Evolutionary conservation across 352 stramenopile genomes (phyloP).

Genomic region (Pythium diclinum): DNA sequence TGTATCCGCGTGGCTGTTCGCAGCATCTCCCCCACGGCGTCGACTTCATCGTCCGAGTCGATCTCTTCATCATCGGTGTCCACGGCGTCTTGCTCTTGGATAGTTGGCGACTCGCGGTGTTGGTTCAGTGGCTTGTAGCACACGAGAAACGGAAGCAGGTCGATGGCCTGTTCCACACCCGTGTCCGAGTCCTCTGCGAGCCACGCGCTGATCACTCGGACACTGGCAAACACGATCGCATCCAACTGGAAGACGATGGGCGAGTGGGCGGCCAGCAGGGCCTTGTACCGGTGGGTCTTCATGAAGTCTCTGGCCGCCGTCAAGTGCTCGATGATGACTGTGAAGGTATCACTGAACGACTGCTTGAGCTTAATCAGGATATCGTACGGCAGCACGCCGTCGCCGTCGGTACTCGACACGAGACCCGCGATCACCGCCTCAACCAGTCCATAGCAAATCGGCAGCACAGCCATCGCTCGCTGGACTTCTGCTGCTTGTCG

Average conservation of each 20-base stretch:
- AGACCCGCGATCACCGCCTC: constrained; percentile 69
- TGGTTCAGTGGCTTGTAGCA: constrained; percentile 55
- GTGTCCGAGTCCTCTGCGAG: constrained; percentile 83
- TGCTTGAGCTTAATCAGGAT: constrained; percentile 73
- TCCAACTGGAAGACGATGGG: constrained; percentile 53
- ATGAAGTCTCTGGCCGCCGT: constrained; percentile 66
- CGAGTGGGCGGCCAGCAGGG: constrained; percentile 36
- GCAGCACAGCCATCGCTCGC: constrained; percentile 56
- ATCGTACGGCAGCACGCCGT: constrained; percentile 57
- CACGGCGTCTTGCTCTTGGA: background rate
- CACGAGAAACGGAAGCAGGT: constrained; percentile 77
- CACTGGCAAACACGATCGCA: constrained; percentile 70
- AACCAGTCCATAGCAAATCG: constrained; percentile 74
- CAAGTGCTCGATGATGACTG: constrained; percentile 68
- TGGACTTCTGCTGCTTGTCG: constrained; percentile 52
- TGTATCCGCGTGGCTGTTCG: constrained; percentile 35
- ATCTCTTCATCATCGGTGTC: constrained; percentile 47
- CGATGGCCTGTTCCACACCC: constrained; percentile 58
- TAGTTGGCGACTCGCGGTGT: constrained; percentile 17
- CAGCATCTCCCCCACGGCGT: constrained; percentile 44
- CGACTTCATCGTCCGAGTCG: constrained; percentile 71
- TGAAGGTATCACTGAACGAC: constrained; percentile 65
- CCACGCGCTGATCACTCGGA: constrained; percentile 76
- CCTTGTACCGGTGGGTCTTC: constrained; percentile 63
- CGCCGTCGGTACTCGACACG: constrained; percentile 45